A percentile compares a stretch with the other conserved stretches of the same genome.
phyloP scores from a whole-genome alignment of 208 protist species.

The Leishmania guyanensis region DNA sequence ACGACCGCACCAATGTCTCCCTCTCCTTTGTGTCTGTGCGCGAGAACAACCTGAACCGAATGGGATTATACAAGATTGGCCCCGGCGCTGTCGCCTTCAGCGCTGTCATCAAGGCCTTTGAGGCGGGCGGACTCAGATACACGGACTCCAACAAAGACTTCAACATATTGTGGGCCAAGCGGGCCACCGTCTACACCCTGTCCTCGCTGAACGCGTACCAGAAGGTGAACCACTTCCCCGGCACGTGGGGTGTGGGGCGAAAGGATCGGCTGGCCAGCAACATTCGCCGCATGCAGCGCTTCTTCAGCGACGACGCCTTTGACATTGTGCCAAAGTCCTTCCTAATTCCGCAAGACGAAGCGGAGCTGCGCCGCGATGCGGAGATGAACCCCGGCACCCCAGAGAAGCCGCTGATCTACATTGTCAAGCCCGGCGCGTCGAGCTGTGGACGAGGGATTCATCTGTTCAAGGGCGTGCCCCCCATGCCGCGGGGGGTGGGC shows the following conservation, averaged over 20 bases:
- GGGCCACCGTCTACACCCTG: slow-evolving; percentile 80
- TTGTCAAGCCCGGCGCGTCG: slow-evolving; percentile 88
- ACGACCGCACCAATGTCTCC: slow-evolving; percentile 55
- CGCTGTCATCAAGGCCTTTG: slow-evolving; percentile 88
- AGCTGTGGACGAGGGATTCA: slow-evolving; percentile 90
- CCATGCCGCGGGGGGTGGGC: slow-evolving; percentile 50
- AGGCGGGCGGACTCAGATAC: slow-evolving; percentile 81
- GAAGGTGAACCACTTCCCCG: slow-evolving; percentile 94
- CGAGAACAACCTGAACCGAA: slow-evolving; percentile 82
- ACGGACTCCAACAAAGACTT: slow-evolving; percentile 86
- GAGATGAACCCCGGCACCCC: slow-evolving; percentile 55
- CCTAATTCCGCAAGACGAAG: slow-evolving; percentile 76
- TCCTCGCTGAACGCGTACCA: slow-evolving; percentile 80
- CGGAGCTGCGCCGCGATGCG: slow-evolving; percentile 65
- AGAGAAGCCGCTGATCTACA: slow-evolving; percentile 81
- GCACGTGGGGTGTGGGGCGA: slow-evolving; percentile 89
- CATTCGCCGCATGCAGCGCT: slow-evolving; percentile 75
- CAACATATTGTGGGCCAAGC: slow-evolving; percentile 93
- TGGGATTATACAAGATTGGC: slow-evolving; percentile 91
- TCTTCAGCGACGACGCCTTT: slow-evolving; percentile 70
- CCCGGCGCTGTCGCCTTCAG: slow-evolving; percentile 91
- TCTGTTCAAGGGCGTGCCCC: slow-evolving; percentile 70
- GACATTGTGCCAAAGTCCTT: slow-evolving; percentile 87
- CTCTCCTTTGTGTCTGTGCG: slow-evolving; percentile 62
- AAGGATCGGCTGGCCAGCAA: slow-evolving; percentile 90